Evolutionary conservation across 257 asterid species (phyloP), one percentile per base, ranked within the genome.

Genomic region (Solanum verrucosum): DNA sequence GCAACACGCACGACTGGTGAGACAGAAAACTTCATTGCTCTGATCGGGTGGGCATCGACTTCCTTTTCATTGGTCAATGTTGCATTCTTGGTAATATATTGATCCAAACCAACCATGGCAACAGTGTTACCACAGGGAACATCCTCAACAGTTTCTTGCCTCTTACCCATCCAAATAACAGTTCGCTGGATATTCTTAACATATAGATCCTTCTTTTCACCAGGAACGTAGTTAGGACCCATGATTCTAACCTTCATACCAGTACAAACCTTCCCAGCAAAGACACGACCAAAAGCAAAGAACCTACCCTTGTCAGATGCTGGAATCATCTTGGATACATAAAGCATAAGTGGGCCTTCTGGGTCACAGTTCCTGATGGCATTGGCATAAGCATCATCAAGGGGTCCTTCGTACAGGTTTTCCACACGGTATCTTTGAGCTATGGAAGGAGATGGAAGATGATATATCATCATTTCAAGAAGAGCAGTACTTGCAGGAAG

Each of bases 331-430:
- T 91, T 91, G 16, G 93, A 91, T 20, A 91, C 93, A 49, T 91
- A 91, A 25, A 91, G 89, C 93, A 91, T 90, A 23, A 91, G 92
- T 3, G 92, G 93, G 0, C 93, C 93, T 4, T 89, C 90, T 20
- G 93, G 93, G 70, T 91, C 91, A 88, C 93, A 91, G 89, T 91
- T 91, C 87, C 93, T 91, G 84, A 91, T 89, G 7, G 93, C 93
- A 86, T 49, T 91, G 13, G 93, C 93, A 90, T 91, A 91, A 1
- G 3, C 7, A 90, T 91, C 93, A 67, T 91, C 93, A 52, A 91
- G 91, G 4, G 92, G 92, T 16, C 93, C 93, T 63, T 91, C 93
- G 3, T 90, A 91, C 91, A 91, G 79, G 73, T 91, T 91, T 33
- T 91, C 93, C 67, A 91, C 93, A 90, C 92, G 93, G 88, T 91